Evolutionary conservation across 1,139 yeast genomes (phyloP).

Genomic region (Magnusiomyces tetraspermus): DNA sequence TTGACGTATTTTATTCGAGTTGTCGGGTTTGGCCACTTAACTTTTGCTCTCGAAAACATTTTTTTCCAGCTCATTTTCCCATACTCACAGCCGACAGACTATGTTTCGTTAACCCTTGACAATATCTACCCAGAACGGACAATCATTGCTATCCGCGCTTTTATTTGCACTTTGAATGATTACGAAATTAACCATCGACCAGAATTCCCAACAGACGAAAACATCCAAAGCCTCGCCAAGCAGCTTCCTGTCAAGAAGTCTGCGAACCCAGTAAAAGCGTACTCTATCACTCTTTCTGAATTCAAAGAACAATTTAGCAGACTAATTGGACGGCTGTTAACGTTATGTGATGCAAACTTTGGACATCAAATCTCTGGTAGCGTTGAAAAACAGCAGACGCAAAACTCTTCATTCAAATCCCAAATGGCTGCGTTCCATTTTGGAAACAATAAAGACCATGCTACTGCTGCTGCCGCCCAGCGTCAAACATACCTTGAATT

Average conservation of each 20-base stretch:
- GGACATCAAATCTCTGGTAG: constrained; percentile 21
- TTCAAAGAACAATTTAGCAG: constrained; percentile 38
- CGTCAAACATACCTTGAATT: constrained; percentile 43
- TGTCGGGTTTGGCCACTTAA: constrained; percentile 70
- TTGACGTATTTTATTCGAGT: constrained; percentile 63
- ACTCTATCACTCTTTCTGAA: constrained; percentile 12
- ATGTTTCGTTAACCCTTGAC: constrained; percentile 39
- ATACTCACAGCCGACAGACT: constrained; percentile 48
- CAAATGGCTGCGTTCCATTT: constrained; percentile 44
- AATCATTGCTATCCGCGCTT: constrained; percentile 60
- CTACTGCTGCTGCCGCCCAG: constrained; percentile 14
- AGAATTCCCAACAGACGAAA: constrained; percentile 51
- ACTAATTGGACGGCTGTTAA: constrained; percentile 49
- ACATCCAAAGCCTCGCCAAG: constrained; percentile 11
- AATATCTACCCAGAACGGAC: constrained; percentile 59
- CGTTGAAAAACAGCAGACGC: constrained; percentile 18
- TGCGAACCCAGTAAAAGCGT: constrained; percentile 1
- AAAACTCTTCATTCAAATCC: constrained; percentile 22
- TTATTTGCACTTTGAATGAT: constrained; percentile 59
- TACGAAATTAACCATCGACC: constrained; percentile 51
- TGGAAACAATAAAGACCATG: constrained; percentile 27
- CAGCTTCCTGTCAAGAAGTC: constrained; percentile 6
- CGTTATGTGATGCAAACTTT: constrained; percentile 44
- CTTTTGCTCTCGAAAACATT: constrained; percentile 69
- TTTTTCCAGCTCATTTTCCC: constrained; percentile 43